phyloP scores from a whole-genome alignment of 2,329 filamentous ascomycete species.

The Cryphonectria carpinicola region DNA sequence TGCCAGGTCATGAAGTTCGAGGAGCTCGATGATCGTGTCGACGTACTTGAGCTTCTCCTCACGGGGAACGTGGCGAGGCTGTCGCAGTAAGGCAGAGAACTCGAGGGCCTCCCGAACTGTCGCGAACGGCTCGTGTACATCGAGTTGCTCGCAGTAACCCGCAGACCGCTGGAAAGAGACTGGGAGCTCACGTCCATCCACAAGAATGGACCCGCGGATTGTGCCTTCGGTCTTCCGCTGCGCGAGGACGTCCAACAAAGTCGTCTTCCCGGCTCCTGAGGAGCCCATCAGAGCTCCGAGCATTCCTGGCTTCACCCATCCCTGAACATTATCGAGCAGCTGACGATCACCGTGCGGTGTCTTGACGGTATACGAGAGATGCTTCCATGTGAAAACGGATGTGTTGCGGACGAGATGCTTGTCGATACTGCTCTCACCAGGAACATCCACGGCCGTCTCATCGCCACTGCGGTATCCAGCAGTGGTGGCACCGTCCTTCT shows the following conservation, averaged over 20 bases:
- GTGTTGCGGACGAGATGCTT: constrained; percentile 61
- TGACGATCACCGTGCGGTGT: constrained; percentile 63
- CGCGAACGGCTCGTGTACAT: constrained; percentile 73
- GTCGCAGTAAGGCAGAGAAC: constrained; percentile 75
- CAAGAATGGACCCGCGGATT: constrained; percentile 73
- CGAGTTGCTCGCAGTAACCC: constrained; percentile 81
- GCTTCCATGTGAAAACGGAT: constrained; percentile 74
- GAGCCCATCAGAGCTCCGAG: constrained; percentile 81
- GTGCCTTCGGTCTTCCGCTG: constrained; percentile 79
- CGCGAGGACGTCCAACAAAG: constrained; percentile 80
- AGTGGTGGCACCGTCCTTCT: constrained; percentile 40
- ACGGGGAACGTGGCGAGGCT: constrained; percentile 64
- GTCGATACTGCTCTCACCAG: constrained; percentile 27
- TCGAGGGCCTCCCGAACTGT: constrained; percentile 78
- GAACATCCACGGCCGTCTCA: constrained; percentile 4
- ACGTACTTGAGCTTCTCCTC: constrained; percentile 77
- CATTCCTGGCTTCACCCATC: constrained; percentile 82
- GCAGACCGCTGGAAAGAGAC: constrained; percentile 78
- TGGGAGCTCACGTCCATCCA: constrained; percentile 73
- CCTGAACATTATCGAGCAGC: constrained; percentile 78
- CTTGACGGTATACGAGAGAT: constrained; percentile 55
- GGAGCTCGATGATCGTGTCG: constrained; percentile 72
- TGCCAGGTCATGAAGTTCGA: constrained; percentile 53
- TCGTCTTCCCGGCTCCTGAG: constrained; percentile 84
- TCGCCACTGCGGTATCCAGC: constrained; percentile 24